These are phyloP conservation scores for Musa beccarii DNA, from an alignment of 176 grass and related monocot species.

Conservation along the genomic window DNA sequence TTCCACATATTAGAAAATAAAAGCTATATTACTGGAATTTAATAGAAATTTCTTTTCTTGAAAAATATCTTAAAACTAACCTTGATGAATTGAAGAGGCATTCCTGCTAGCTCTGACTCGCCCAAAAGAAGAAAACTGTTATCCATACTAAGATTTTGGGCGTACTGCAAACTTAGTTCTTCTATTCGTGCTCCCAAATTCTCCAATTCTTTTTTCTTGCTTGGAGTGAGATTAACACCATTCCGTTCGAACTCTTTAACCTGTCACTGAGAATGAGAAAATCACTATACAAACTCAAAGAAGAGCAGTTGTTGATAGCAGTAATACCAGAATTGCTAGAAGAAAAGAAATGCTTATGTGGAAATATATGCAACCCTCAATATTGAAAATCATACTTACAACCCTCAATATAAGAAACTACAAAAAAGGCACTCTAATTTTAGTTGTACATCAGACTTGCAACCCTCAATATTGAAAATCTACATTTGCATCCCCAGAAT, in stretches of 20 bases:
- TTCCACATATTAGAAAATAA: neutral
- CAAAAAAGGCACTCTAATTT: neutral
- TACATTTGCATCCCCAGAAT: too few species aligned
- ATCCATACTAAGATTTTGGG: constrained; percentile 59
- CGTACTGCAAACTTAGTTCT: constrained; percentile 68
- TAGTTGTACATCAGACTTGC: neutral
- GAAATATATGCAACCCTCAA: neutral
- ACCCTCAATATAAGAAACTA: neutral
- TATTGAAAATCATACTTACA: neutral
- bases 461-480: too few species aligned
- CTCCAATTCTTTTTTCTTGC: constrained; percentile 78
- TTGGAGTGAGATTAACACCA: constrained; percentile 58
- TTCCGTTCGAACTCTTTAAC: constrained; percentile 84
- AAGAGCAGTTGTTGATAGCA: neutral
- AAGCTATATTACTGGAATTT: neutral
- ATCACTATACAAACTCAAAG: neutral
- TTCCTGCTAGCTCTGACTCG: constrained; percentile 68
- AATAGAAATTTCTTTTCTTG: neutral
- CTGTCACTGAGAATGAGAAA: constrained; percentile 43
- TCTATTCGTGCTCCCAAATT: constrained; percentile 60
- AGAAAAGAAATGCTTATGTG: neutral
- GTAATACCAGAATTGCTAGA: neutral
- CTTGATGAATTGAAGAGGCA: constrained; percentile 80
- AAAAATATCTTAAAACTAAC: constrained; percentile 27
- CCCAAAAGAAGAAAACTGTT: constrained; percentile 57